phyloP scores from a whole-genome alignment of 2,329 filamentous ascomycete genomes.

The Fusarium nurragi region DNA sequence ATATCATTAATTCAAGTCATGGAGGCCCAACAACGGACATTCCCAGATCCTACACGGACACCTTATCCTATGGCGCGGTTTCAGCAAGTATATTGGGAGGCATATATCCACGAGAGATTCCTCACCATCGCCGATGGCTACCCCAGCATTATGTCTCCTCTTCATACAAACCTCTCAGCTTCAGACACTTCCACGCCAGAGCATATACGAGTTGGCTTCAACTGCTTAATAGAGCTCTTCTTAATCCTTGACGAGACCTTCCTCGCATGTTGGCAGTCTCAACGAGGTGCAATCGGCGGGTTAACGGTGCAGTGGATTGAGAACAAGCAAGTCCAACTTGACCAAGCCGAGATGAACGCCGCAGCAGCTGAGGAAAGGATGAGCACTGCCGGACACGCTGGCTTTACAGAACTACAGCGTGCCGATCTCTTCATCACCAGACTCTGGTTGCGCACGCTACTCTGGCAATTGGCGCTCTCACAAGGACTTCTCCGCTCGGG shows the following conservation, averaged over 20 bases:
- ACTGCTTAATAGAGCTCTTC: slow-evolving; percentile 51
- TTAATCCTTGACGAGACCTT: slow-evolving; percentile 52
- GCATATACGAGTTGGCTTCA: slow-evolving; percentile 52
- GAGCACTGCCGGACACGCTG: slow-evolving; percentile 36
- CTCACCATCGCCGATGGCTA: slow-evolving; percentile 61
- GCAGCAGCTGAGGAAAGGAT: slow-evolving; percentile 44
- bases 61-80: slow-evolving; percentile 31
- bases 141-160: slow-evolving; percentile 49
- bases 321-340: slow-evolving; percentile 53
- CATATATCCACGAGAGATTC: slow-evolving; percentile 66
- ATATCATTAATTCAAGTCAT: slow-evolving; percentile 49
- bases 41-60: slow-evolving; percentile 23
- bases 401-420: slow-evolving; percentile 52
- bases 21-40: slow-evolving; percentile 29
- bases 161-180: slow-evolving; percentile 46
- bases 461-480: slow-evolving; percentile 55
- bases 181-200: slow-evolving; percentile 49
- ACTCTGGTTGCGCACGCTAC: slow-evolving; percentile 53
- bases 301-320: slow-evolving; percentile 54
- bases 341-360: slow-evolving; percentile 50
- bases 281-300: slow-evolving; percentile 41
- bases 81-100: slow-evolving; percentile 64
- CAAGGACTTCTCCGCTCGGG: slow-evolving; percentile 51
- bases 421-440: slow-evolving; percentile 54
- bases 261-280: slow-evolving; percentile 50